These are phyloP conservation scores for Desmodesmus armatus DNA, from an alignment of 139 green algal species.

Conservation along the genomic window DNA sequence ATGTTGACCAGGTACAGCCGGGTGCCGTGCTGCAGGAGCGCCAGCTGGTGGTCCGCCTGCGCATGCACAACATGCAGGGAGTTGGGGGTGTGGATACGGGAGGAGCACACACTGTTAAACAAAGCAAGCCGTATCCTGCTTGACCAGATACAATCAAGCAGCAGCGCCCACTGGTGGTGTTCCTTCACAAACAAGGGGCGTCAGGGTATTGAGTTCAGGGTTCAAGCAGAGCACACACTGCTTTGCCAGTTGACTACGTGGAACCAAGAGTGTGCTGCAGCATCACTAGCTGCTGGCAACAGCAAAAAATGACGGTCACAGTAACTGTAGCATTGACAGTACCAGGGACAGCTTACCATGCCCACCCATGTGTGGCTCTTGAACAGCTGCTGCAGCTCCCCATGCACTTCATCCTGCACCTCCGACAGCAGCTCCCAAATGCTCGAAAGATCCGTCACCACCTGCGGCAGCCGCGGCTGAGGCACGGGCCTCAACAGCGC, in stretches of 20 bases:
- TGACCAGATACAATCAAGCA: no score
- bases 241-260: no score
- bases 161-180: not conserved
- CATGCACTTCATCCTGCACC: conserved; percentile 57
- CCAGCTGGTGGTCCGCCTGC: conserved; percentile 67
- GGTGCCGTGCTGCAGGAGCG: conserved; percentile 88
- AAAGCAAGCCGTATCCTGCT: no score
- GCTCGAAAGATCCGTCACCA: conserved; percentile 37
- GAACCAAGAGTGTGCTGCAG: no score
- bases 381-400: conserved; percentile 79
- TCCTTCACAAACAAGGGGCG: not conserved
- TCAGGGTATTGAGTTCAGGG: no score
- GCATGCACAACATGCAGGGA: no score
- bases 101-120: no score
- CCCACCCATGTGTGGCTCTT: conserved; percentile 83
- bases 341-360: conserved; percentile 61
- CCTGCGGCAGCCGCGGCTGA: not conserved
- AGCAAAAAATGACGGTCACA: no score
- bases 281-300: no score
- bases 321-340: not conserved
- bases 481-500: not conserved
- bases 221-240: no score
- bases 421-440: conserved; percentile 68
- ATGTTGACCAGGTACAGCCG: conserved; percentile 89
- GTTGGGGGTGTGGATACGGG: no score